These are phyloP conservation scores for Eucalyptus decipiens DNA, from an alignment of 345 rosid genomes.

Conservation along the genomic window DNA sequence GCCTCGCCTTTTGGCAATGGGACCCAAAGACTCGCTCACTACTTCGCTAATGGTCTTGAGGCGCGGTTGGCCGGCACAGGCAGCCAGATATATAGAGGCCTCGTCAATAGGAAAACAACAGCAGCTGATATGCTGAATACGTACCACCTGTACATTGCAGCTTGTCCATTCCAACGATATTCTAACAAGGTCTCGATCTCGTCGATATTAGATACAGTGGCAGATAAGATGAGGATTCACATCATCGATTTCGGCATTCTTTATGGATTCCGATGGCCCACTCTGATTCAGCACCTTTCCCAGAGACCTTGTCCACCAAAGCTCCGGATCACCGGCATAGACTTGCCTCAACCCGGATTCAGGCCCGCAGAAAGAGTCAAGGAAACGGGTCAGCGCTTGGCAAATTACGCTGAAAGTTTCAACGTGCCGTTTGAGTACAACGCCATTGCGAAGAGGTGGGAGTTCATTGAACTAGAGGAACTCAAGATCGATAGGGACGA, in stretches of 20 bases:
- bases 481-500: neutral
- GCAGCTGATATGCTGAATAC: neutral
- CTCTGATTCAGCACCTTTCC: neutral
- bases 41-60: neutral
- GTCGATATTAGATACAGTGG: neutral
- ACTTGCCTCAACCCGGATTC: neutral
- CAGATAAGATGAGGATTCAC: neutral
- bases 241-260: neutral
- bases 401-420: neutral
- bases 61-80: neutral
- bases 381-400: neutral
- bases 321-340: neutral
- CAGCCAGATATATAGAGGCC: neutral
- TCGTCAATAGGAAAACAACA: slow-evolving; percentile 1
- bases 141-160: neutral
- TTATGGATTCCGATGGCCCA: neutral
- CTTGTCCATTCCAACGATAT: neutral
- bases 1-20: neutral
- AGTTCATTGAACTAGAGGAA: neutral
- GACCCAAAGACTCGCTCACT: neutral
- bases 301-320: neutral
- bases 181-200: rapidly evolving
- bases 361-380: neutral
- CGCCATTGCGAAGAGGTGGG: neutral
- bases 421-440: neutral